Evolutionary conservation across 2,329 filamentous ascomycete genomes (phyloP), one percentile per base, ranked within the genome.

Genomic region (Lachnellula willkommii): DNA sequence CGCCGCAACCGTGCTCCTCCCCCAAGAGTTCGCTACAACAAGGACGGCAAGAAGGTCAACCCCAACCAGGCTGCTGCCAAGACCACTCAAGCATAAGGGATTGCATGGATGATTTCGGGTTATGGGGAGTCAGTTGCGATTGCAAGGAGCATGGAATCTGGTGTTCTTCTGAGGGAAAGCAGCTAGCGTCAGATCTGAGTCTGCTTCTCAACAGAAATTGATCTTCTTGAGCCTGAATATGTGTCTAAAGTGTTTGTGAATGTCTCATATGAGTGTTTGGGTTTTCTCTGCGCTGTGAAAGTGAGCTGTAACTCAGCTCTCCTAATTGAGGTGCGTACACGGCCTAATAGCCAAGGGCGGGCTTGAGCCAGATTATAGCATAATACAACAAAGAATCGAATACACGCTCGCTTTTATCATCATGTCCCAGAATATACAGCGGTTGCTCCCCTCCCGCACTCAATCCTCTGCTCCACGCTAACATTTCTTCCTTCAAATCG

Each of bases 11-110:
- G 94, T 78, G 93, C 93, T 72, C 95, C 94, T 72, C 94, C 94
- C 70, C 94, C 94, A 74, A 87, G 94, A 75, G 92, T 99, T 73
- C 85, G 94, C 73, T 99, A 95, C 90, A 99, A 99, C 89, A 96
- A 97, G 88, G 94, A 99, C 75, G 93, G 92, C 84, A 99, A 99
- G 91, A 99, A 99, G 89, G 87, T 99, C 76, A 88, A 87, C 77
- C 67, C 67, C 43, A 69, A 69, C 60, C 66, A 69, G 60, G 67
- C 67, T 49, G 67, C 67, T 56, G 67, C 68, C 53, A 71, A 70
- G 67, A 66, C 63, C 51, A 64, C 65, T 59, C 65, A 68, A 42
- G 65, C 66, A 62, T 68, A 65, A 63, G 50, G 50, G 52, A n/a
- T 40, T n/a, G 20, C 20, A 45, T 22, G 42, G 20, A 56, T 54